Evolutionary conservation across 768 basidiomycete species (phyloP).

Genomic region (Lentinula boryana): DNA sequence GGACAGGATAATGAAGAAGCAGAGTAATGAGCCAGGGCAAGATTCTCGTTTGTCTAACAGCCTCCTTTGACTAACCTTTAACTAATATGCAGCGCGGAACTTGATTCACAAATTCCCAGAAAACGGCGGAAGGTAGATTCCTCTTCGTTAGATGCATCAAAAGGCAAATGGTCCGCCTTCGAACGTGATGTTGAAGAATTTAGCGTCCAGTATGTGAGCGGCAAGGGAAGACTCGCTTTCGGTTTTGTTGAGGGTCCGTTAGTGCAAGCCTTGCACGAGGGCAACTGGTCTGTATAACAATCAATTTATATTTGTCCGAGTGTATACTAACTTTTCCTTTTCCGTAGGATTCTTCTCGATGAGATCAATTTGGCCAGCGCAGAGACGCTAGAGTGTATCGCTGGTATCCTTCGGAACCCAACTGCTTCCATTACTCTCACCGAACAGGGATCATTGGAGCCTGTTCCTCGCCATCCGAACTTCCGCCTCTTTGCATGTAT

Average conservation of each 20-base stretch:
- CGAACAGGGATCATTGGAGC: conserved; percentile 87
- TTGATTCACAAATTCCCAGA: conserved; percentile 40
- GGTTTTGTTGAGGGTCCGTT: conserved; percentile 94
- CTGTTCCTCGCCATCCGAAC: conserved; percentile 86
- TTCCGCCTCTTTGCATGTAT: conserved; percentile 98
- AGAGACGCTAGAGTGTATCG: conserved; percentile 91
- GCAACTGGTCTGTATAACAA: conserved; percentile 71
- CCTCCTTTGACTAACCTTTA: background rate
- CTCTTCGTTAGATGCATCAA: conserved; percentile 35
- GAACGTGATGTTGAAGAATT: conserved; percentile 69
- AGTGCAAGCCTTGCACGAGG: conserved; percentile 81
- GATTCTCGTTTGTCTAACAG: conserved; percentile 7
- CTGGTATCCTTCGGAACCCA: conserved; percentile 80
- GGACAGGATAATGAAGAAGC: conserved; percentile 45
- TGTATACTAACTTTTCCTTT: background rate
- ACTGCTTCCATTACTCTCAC: conserved; percentile 88
- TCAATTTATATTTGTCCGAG: background rate
- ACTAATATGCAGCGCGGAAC: conserved; percentile 18
- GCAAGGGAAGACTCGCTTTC: conserved; percentile 87
- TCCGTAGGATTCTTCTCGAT: conserved; percentile 81
- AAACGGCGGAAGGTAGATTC: conserved; percentile 66
- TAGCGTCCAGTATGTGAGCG: conserved; percentile 82
- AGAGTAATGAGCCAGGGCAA: conserved; percentile 20
- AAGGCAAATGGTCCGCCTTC: conserved; percentile 61
- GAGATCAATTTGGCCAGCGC: conserved; percentile 94